Evolutionary conservation across 148 eudicot species (phyloP), one percentile per base, ranked within the genome.

Genomic region (Selenicereus undatus): DNA sequence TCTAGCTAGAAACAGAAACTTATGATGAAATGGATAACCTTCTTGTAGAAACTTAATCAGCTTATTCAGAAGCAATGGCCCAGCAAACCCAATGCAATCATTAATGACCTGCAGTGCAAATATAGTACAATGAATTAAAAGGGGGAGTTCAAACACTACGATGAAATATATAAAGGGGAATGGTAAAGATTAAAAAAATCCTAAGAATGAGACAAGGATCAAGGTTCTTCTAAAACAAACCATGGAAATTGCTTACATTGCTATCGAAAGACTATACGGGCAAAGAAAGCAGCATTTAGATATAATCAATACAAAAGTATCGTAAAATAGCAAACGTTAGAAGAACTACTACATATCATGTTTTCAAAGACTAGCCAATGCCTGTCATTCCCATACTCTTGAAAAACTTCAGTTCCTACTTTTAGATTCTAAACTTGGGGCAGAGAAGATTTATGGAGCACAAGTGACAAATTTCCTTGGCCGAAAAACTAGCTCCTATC

Each of bases 81-180:
- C 97, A 17, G 84, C 92, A 88, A 95, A 95, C 78, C 98, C 94
- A 48, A 93, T 86, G 85, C 92, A 90, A 66, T 95, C 97, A 91
- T 93, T 95, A 64, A 93, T 58, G 80, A 93, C 92, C 98, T 95
- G 90, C 87, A 83, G 50, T 71, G 43, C 71, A 85, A 36, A 75
- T 69, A 78, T 72, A 85, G 18, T 14, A 82, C 16, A 76, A 66
- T 71, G 35, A 71, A 71, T 76, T n/a, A 65, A 10, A 32, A 77
- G 27, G 35, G 71, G 42, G 54, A 35, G 48, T 1, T 62, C 26
- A 10, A 21, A 18, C 8, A 84, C 20, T 73, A 84, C 20, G 74
- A 66, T 71, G 27, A 71, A 71, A 79, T 24, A 65, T 16, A 32
- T 32, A 39, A 74, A 32, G 36, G 74, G 43, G 56, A 36, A 58